These are phyloP conservation scores for Flaveria trinervia DNA, from an alignment of 129 eudicot species.

Conservation along the genomic window DNA sequence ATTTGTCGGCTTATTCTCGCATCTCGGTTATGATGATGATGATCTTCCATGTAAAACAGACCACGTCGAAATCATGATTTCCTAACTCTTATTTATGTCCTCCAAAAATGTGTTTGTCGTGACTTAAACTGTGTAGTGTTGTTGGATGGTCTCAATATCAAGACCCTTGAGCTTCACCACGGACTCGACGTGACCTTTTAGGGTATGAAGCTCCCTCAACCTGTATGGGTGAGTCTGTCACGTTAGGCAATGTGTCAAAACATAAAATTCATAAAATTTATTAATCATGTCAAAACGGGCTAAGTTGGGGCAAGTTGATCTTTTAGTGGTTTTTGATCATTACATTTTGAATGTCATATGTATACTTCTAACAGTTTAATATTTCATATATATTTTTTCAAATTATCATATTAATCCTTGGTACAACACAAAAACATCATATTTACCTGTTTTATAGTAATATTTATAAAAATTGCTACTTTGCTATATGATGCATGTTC, in stretches of 20 bases:
- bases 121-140: constrained; percentile 44
- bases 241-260: too few species aligned
- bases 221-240: constrained; percentile 14
- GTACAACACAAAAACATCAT: too few species aligned
- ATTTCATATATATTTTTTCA: too few species aligned
- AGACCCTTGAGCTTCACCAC: constrained; percentile 57
- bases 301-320: background rate
- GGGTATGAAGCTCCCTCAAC: constrained; percentile 51
- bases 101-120: constrained; percentile 12
- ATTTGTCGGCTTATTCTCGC: constrained; percentile 33
- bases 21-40: constrained; percentile 28
- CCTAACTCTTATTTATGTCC: constrained; percentile 34
- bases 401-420: too few species aligned
- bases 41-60: constrained; percentile 31
- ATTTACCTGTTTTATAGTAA: too few species aligned
- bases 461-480: too few species aligned
- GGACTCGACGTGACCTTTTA: constrained; percentile 52
- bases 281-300: background rate
- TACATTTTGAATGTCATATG: too few species aligned
- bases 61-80: constrained; percentile 36
- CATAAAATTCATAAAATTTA: too few species aligned
- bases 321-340: too few species aligned
- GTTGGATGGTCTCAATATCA: constrained; percentile 47
- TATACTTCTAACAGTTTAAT: too few species aligned
- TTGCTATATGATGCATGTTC: too few species aligned